Percentiles rank a stretch among this genome's conserved stretches.
phyloP scores from a whole-genome alignment of 2,329 filamentous ascomycete species.

The Ambrosiella xylebori region DNA sequence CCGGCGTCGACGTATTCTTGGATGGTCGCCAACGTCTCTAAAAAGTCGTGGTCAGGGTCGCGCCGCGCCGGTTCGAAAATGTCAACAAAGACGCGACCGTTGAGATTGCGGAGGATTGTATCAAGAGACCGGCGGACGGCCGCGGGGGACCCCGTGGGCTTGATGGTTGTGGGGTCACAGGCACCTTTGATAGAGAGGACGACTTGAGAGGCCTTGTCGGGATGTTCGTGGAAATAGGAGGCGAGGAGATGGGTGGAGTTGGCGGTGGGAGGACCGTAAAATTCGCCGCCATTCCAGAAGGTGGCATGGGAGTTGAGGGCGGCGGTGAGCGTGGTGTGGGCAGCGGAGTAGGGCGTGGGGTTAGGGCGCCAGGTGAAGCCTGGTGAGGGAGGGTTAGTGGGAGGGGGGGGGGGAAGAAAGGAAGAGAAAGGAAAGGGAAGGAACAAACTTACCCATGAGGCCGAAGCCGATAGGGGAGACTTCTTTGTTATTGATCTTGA shows the following conservation, averaged over 20 bases:
- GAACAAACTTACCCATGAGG: constrained; percentile 29
- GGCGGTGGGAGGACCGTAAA: constrained; percentile 42
- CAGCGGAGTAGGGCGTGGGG: constrained; percentile 27
- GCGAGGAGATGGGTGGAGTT: constrained; percentile 43
- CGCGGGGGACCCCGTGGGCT: constrained; percentile 34
- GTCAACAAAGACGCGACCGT: constrained; percentile 42
- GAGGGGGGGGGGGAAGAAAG: background rate
- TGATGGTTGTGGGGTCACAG: constrained; percentile 20
- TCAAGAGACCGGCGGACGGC: constrained; percentile 40
- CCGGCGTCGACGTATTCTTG: constrained; percentile 34
- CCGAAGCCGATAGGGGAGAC: constrained; percentile 36
- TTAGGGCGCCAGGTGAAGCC: constrained; percentile 28
- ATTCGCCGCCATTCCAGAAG: constrained; percentile 46
- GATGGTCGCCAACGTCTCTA: constrained; percentile 26
- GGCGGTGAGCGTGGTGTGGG: constrained; percentile 38
- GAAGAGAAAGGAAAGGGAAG: background rate
- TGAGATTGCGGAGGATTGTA: constrained; percentile 31
- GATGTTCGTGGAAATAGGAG: constrained; percentile 45
- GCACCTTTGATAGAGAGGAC: constrained; percentile 47
- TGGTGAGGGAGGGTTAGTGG: constrained; percentile 14
- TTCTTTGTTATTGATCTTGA: constrained; percentile 24
- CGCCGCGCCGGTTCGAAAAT: constrained; percentile 42
- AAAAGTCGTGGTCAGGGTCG: constrained; percentile 31
- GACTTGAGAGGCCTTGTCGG: constrained; percentile 44
- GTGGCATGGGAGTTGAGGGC: constrained; percentile 29